Evolutionary conservation across 2,329 filamentous ascomycete genomes (phyloP), one percentile per base, ranked within the genome.

Genomic region (Chaetomium strumarium): DNA sequence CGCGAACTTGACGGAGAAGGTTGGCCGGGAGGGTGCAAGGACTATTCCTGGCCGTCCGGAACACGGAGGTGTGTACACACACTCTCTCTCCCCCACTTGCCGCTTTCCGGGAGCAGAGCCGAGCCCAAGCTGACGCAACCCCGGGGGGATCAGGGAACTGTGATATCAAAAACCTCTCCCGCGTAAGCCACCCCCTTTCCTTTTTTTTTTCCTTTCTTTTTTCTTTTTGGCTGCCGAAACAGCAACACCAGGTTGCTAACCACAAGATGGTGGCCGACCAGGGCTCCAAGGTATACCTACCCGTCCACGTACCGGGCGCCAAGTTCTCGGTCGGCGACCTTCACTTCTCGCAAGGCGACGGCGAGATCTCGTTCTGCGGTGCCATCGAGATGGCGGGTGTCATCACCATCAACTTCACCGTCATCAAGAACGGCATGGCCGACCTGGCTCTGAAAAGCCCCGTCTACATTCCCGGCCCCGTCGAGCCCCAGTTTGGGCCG

Each of bases 381-480:
- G 91, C 90, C 6, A 96, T 96, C 62, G 91, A 96, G 68, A 96
- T 96, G 88, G 89, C 90, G 0, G 90, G 90, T 5, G 75, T 89
- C 40, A 95, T 96, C 61, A 96, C 90, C 2, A 80, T 96, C 69
- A 95, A 93, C 63, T 91, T 95, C 74, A 84, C 81, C 46, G 86
- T 96, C 14, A 84, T 96, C 75, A 95, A 93, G 68, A 78, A 82
- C 58, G 91, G 90, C 17, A 78, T 95, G 64, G 76, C 75, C 41
- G 79, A 89, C 33, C 71, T 95, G 48, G 85, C 78, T 0, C 84
- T 95, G 71, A 91, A 90, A 68, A 86, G 81, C 7, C 90, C 90
- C 0, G 87, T 96, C 48, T 96, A 91, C 72, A 78, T 89, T 33
- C 89, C 90, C 0, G 90, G 90, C 0, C 89, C 90, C 0, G 90